Conservation (phyloP, 306 rosid species). For the Nissolia schottii region DNA sequence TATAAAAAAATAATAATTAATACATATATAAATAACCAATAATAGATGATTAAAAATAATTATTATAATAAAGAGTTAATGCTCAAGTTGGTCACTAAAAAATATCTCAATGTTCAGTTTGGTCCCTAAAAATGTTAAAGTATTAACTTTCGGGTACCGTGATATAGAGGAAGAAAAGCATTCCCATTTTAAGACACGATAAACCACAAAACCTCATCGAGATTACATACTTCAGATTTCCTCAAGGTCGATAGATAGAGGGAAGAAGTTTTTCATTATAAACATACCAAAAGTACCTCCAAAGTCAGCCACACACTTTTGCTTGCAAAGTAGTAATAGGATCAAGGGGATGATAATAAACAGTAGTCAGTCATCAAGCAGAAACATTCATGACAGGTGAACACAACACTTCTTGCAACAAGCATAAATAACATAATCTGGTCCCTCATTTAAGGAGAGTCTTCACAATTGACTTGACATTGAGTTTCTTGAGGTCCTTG, state of each 20-base stretch:
- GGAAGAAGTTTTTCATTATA: background rate
- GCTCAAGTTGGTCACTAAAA: too few species aligned
- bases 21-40: too few species aligned
- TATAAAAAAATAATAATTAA: too few species aligned
- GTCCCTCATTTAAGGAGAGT: conserved; percentile 74
- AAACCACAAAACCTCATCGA: background rate
- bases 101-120: too few species aligned
- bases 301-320: conserved; percentile 26
- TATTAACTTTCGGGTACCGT: too few species aligned
- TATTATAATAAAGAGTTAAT: too few species aligned
- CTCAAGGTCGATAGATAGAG: background rate
- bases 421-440: background rate
- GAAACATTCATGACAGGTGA: conserved; percentile 18
- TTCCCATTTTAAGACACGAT: background rate
- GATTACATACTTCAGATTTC: background rate
- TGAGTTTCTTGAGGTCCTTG: conserved; percentile 94
- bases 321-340: conserved; percentile 13
- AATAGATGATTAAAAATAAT: too few species aligned
- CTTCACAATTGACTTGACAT: conserved; percentile 85
- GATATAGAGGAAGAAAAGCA: background rate
- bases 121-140: too few species aligned
- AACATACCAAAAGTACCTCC: conserved; percentile 26
- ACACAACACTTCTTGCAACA: conserved; percentile 18
- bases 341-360: conserved; percentile 18
- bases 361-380: conserved; percentile 25